Conservation (phyloP, 352 stramenopile species). For the Globisporangium echinulatum region DNA sequence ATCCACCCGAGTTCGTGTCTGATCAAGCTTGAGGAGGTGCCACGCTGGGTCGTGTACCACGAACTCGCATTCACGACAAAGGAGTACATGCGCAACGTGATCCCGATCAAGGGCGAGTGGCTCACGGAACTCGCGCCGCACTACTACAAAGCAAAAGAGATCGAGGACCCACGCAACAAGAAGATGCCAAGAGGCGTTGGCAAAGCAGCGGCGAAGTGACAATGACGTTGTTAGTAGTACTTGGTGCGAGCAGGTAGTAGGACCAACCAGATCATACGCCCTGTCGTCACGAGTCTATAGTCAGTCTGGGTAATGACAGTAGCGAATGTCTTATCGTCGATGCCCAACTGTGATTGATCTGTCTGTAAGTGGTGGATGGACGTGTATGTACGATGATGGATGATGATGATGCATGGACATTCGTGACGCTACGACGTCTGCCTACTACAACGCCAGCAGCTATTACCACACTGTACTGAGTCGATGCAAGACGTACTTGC, state of each 20-base stretch:
- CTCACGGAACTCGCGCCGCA: conserved; percentile 98
- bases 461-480: no score
- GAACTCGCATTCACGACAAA: conserved; percentile 99
- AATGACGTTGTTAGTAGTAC: no score
- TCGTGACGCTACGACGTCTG: no score
- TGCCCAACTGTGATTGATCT: no score
- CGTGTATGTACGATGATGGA: no score
- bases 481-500: no score
- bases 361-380: no score
- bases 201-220: conserved; percentile 26
- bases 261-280: background rate
- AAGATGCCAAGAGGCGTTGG: conserved; percentile 94
- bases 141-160: conserved; percentile 98
- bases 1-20: conserved; percentile 99
- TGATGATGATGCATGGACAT: no score
- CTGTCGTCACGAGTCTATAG: background rate
- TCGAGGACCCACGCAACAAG: conserved; percentile 93
- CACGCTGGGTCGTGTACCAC: conserved; percentile 97
- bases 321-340: no score
- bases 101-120: conserved; percentile 97
- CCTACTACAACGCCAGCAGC: no score
- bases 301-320: background rate
- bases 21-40: conserved; percentile 83
- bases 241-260: no score
- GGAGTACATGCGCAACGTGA: conserved; percentile 98